phyloP scores from a whole-genome alignment of 139 green algal genomes.

The Chlorella sp. region DNA sequence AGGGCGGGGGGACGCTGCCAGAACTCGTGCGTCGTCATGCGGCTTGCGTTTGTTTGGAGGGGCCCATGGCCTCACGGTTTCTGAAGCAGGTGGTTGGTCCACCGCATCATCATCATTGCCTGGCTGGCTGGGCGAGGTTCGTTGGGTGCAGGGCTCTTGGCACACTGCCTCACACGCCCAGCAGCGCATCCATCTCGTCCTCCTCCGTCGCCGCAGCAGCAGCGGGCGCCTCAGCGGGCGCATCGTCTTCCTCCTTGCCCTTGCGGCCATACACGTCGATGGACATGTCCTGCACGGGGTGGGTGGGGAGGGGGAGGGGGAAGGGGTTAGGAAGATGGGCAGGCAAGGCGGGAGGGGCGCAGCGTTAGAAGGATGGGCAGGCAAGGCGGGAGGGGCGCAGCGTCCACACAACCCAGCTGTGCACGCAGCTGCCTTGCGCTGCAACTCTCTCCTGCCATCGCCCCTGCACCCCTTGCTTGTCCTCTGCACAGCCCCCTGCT shows the following conservation, averaged over 20 bases:
- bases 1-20: no score
- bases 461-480: not conserved
- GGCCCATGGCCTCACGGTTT: no score
- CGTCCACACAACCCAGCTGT: no score
- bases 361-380: not conserved
- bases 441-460: not conserved
- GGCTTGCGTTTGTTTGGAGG: no score
- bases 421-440: not conserved
- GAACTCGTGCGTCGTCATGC: no score
- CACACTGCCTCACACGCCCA: not conserved
- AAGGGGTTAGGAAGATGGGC: not conserved
- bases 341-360: not conserved
- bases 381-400: not conserved
- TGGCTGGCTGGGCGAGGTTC: no score
- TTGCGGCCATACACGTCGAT: constrained; percentile 93
- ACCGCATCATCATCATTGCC: no score
- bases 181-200: constrained; percentile 36
- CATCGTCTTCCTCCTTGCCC: constrained; percentile 43
- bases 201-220: constrained; percentile 9
- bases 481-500: not conserved
- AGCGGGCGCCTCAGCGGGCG: not conserved
- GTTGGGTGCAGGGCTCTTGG: no score
- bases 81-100: no score
- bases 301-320: not conserved
- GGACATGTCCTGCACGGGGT: constrained; percentile 71